Percentiles rank a stretch among this genome's conserved stretches.
Evolutionary conservation across 257 asterid genomes (phyloP).

Genomic region (Schizonepeta tenuifolia): DNA sequence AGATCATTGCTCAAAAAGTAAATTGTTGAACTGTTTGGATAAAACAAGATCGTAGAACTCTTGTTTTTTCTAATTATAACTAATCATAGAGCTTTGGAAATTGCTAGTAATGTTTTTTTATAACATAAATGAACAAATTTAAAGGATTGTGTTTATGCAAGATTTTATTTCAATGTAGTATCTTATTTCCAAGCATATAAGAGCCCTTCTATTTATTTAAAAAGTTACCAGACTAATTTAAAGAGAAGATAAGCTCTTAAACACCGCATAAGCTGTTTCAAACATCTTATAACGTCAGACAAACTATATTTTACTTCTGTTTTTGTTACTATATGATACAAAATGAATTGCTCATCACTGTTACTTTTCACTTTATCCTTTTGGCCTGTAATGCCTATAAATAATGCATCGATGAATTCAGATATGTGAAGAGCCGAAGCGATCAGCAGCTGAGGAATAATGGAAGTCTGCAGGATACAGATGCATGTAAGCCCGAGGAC

Average conservation of each 20-base stretch:
- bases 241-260: not conserved
- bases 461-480: conserved; percentile 38
- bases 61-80: not conserved
- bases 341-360: not conserved
- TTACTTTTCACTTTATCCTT: not conserved
- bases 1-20: not conserved
- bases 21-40: not conserved
- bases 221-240: not conserved
- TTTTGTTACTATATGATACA: not conserved
- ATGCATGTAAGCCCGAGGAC: conserved; percentile 85
- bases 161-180: not conserved
- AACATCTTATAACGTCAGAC: not conserved
- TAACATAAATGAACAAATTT: too few species aligned
- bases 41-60: not conserved
- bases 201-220: not conserved
- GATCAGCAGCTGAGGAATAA: conserved; percentile 78
- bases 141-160: not conserved
- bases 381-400: not conserved
- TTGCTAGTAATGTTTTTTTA: too few species aligned
- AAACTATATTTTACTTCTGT: not conserved
- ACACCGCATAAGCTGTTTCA: not conserved
- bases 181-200: not conserved
- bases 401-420: conserved; percentile 28
- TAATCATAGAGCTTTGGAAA: too few species aligned
- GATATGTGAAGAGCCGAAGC: conserved; percentile 96